Conservation (phyloP, 2,329 filamentous ascomycete genomes). For the Hypoxylon sp. region DNA sequence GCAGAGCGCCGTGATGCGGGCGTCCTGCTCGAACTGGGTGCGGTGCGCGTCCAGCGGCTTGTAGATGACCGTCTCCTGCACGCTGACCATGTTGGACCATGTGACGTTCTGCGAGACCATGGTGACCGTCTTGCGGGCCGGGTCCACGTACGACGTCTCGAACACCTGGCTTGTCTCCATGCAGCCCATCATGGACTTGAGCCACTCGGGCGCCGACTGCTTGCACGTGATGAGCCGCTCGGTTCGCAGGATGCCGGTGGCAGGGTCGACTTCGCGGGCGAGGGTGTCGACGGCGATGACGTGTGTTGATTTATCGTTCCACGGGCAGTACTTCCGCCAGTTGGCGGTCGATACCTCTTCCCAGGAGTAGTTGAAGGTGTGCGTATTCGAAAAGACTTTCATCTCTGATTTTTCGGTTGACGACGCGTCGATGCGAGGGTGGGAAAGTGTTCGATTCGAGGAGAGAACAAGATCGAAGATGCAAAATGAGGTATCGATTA, state of each 20-base stretch:
- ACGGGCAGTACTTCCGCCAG: constrained; percentile 98
- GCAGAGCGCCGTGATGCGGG: constrained; percentile 92
- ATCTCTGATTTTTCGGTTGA: constrained; percentile 61
- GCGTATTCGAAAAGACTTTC: constrained; percentile 94
- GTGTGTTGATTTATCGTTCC: constrained; percentile 98
- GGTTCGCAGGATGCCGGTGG: constrained; percentile 70
- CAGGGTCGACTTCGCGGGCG: constrained; percentile 70
- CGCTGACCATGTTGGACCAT: constrained; percentile 87
- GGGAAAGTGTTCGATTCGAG: neutral
- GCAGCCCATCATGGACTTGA: constrained; percentile 82
- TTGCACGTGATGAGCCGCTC: constrained; percentile 73
- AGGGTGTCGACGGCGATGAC: constrained; percentile 96
- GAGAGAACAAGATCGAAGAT: neutral
- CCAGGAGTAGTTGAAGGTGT: constrained; percentile 98
- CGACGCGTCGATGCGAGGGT: constrained; percentile 13
- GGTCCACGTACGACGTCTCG: constrained; percentile 96
- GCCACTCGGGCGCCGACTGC: constrained; percentile 78
- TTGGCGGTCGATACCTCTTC: constrained; percentile 97
- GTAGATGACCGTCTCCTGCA: constrained; percentile 94
- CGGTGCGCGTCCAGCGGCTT: constrained; percentile 68
- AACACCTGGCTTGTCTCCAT: constrained; percentile 88
- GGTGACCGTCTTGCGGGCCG: constrained; percentile 83
- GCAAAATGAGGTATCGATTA: constrained; percentile 19
- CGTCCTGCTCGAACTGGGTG: constrained; percentile 89
- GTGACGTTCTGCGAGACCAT: constrained; percentile 98